Evolutionary conservation across 495 filamentous ascomycete species (phyloP), one percentile per base, ranked within the genome.

Genomic region (Podospora pseudocomata): DNA sequence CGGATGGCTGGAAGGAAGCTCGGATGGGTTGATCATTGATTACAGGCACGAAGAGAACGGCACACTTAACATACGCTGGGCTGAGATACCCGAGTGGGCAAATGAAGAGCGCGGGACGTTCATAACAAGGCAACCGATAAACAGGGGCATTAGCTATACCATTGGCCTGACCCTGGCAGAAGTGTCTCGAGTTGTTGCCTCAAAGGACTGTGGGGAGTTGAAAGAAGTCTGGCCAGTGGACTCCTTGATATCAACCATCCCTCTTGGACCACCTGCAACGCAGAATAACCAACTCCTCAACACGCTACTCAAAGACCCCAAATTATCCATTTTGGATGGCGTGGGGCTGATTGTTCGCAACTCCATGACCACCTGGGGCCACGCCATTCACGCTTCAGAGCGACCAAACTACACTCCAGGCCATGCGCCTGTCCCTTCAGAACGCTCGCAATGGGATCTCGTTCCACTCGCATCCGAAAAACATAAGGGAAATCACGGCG

Each of bases 61-160:
- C 3, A 16, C 20, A 3, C 3, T 68, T 4, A 5, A 64, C 4
- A 34, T 68, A 9, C 66, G 30, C n/a, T 68, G 60, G 59, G 60
- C 60, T 2, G 60, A 68, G 26, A 18, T 27, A 32, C 20, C 59
- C 3, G 49, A 68, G 2, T 16, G 66, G 60, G 5, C 15, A 55
- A 18, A 30, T 57, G 60, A 62, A 11, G 39, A 49, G 7, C 39
- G 39, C 7, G 39, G 39, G 39, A 16, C 39, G 2, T 16, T 49
- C 9, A 16, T 16, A 2, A 61, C 39, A 57, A 13, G 3, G 55
- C 39, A 53, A 57, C 27, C 9, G 26, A 26, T 62, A 39, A 16
- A n/a, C 20, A 61, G 23, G 23, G 19, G 5, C 18, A 62, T 61
- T 18, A 28, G 15, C 3, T 18, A 61, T 4, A 34, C 7, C 16